A percentile compares a stretch with the other conserved stretches of the same genome.
Evolutionary conservation across 1,284 basidiomycete species (phyloP).

Genomic region (Agroathelia rolfsii): DNA sequence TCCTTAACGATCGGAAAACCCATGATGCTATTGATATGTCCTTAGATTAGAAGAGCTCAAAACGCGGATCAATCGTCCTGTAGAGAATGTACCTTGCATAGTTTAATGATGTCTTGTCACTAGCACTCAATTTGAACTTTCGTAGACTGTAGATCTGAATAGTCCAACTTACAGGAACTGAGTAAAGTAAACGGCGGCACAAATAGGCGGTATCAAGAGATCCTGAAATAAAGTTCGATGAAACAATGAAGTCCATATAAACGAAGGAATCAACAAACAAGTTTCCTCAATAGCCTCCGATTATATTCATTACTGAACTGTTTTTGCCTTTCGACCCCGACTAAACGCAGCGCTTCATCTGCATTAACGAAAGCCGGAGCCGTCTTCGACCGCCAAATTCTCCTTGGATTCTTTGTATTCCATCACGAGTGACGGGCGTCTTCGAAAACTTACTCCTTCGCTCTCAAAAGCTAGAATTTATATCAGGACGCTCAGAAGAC

Average conservation of each 20-base stretch:
- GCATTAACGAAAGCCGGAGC: constrained; percentile 24
- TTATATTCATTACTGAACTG: constrained; percentile 57
- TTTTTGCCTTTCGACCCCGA: constrained; percentile 37
- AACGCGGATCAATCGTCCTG: too few species aligned
- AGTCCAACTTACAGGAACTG: constrained; percentile 41
- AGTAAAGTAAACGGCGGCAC: constrained; percentile 58
- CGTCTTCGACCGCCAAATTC: constrained; percentile 8
- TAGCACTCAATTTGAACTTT: constrained; percentile 14
- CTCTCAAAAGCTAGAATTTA: constrained; percentile 16
- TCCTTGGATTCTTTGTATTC: constrained; percentile 8
- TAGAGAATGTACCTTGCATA: constrained; percentile 45
- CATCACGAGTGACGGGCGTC: too few species aligned
- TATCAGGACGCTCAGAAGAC: too few species aligned
- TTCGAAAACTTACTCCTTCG: too few species aligned
- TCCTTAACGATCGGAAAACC: constrained; percentile 53
- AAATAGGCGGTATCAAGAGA: constrained; percentile 46
- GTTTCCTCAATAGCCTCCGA: constrained; percentile 41
- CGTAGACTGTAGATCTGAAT: constrained; percentile 1
- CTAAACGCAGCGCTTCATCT: constrained; percentile 51
- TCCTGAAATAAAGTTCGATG: constrained; percentile 30
- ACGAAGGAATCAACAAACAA: constrained; percentile 28
- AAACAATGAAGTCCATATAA: not conserved
- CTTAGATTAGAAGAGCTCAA: constrained; percentile 5
- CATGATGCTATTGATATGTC: constrained; percentile 39
- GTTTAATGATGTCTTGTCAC: constrained; percentile 60